A percentile compares a stretch with the other conserved stretches of the same genome.
Evolutionary conservation across 2,329 filamentous ascomycete genomes (phyloP).

Genomic region (Emergomyces orientalis): DNA sequence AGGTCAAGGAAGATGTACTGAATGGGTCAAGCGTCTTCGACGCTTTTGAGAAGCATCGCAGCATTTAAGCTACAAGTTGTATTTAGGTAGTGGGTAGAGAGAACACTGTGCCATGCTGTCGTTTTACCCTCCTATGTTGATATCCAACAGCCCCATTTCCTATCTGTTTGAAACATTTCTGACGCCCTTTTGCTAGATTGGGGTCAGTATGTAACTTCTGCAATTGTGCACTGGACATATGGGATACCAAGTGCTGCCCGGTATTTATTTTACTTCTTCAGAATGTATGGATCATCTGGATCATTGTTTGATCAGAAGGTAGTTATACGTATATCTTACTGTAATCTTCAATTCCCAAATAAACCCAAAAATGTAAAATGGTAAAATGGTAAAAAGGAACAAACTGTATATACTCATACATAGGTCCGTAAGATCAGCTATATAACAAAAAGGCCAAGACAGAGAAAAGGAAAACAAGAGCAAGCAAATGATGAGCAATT

Average conservation of each 20-base stretch:
- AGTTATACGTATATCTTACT: background rate
- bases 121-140: background rate
- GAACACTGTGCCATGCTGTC: background rate
- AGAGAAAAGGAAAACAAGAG: background rate
- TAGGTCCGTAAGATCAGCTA: background rate
- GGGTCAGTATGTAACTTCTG: background rate
- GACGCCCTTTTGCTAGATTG: background rate
- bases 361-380: background rate
- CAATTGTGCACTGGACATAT: background rate
- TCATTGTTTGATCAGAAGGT: background rate
- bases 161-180: background rate
- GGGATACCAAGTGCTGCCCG: background rate
- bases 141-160: too few relatives aligned
- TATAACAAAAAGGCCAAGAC: background rate
- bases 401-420: constrained; percentile 1
- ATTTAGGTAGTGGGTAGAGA: background rate
- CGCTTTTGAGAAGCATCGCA: constrained; percentile 53
- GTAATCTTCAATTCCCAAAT: background rate
- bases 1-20: constrained; percentile 56
- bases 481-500: constrained; percentile 2
- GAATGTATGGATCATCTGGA: background rate
- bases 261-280: background rate
- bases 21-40: constrained; percentile 54
- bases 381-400: background rate
- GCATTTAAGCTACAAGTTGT: background rate